Evolutionary conservation across 345 rosid genomes (phyloP), one percentile per base, ranked within the genome.

Genomic region (Microcos paniculata): DNA sequence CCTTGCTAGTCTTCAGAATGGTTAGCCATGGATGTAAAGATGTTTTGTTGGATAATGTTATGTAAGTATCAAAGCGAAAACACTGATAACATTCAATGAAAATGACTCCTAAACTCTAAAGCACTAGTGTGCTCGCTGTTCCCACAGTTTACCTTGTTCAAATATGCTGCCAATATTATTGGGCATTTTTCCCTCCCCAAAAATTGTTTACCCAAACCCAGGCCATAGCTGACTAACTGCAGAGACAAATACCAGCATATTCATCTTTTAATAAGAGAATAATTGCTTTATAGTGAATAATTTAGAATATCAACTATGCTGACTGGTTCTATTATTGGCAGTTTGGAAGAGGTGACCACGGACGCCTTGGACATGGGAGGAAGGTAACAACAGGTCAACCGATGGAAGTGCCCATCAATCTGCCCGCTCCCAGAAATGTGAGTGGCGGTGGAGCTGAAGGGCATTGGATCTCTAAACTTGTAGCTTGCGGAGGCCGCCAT

Each of bases 321-420:
- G 42, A 71, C 65, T 35, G 52, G 31, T 66, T 80, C 70, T 80
- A 70, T 51, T 15, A 55, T 57, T 70, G 78, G 77, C 84, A 96
- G 99, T 94, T 96, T 75, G 99, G 99, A 33, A 85, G 98, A 62
- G 99, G 99, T 23, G 99, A 96, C 82, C 99, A 96, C 11, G 98
- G 99, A 30, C 87, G 99, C 9, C 95, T 94, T 8, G 99, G 98
- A 38, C 88, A 88, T 45, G 99, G 99, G 79, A 89, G 89, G 83
- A 94, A 94, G 79, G 85, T 80, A 64, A 94, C 98, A 0, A 94
- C 99, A 0, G 99, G 98, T 35, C 98, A 91, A 65, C 99, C 98
- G 53, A 72, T 87, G 79, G 97, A 92, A 85, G 94, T 96, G 69
- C 99, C 98, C 6, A 80, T 90, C 76, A 75, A 78, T 43, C 85